These are phyloP conservation scores for Cyphellophora europaea DNA, from an alignment of 2,329 filamentous ascomycete species.

Conservation along the genomic window DNA sequence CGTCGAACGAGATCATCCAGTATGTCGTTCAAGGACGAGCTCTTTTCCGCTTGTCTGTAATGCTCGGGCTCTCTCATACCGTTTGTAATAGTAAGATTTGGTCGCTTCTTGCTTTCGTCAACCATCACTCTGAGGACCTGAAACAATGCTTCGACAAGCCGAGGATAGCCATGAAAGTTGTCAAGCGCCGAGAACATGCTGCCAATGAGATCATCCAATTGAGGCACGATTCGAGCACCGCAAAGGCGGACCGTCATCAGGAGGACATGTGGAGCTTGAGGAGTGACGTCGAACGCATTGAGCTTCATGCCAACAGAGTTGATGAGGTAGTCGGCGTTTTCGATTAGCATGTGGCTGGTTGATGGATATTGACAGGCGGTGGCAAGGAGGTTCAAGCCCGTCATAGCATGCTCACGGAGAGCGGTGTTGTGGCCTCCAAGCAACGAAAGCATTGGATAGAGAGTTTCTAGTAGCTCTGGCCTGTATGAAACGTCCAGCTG, in stretches of 20 bases:
- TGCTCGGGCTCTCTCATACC: constrained; percentile 22
- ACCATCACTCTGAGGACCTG: constrained; percentile 73
- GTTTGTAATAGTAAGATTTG: constrained; percentile 20
- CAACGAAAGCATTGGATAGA: constrained; percentile 87
- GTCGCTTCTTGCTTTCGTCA: constrained; percentile 61
- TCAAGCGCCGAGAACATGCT: constrained; percentile 91
- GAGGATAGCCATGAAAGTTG: constrained; percentile 85
- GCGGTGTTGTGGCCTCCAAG: constrained; percentile 61
- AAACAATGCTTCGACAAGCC: constrained; percentile 78
- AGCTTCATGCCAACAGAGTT: constrained; percentile 84
- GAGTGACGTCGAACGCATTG: constrained; percentile 85
- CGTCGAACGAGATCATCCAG: constrained; percentile 25
- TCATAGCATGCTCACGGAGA: constrained; percentile 73
- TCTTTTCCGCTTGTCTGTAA: constrained; percentile 8
- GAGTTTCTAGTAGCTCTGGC: constrained; percentile 75
- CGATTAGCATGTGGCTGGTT: constrained; percentile 70
- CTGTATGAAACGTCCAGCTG: constrained; percentile 61
- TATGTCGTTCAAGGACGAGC: constrained; percentile 19
- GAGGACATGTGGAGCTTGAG: constrained; percentile 80
- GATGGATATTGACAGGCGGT: constrained; percentile 62
- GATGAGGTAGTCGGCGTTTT: constrained; percentile 93
- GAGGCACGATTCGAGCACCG: constrained; percentile 71
- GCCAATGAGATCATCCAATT: constrained; percentile 81
- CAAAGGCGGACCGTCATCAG: constrained; percentile 90
- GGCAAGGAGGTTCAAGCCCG: constrained; percentile 73